These are phyloP conservation scores for Mucor indicus DNA, from an alignment of 371 early-diverging fungal species.

Conservation along the genomic window DNA sequence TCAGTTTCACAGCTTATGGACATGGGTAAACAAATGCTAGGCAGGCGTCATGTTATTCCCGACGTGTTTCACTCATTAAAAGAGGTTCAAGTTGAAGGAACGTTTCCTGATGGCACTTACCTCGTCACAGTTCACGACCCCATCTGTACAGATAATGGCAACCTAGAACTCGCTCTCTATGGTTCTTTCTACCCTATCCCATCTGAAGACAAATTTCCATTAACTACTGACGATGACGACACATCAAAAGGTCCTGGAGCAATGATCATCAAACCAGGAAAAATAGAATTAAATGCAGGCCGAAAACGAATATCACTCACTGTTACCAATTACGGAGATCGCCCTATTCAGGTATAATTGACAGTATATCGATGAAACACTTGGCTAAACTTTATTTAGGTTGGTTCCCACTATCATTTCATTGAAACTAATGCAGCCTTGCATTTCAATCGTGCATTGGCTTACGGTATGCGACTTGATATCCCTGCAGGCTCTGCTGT, in stretches of 20 bases:
- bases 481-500: conserved; percentile 82
- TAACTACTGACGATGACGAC: conserved; percentile 35
- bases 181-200: conserved; percentile 85
- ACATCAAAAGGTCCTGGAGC: conserved; percentile 59
- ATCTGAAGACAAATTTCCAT: conserved; percentile 51
- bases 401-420: conserved; percentile 94
- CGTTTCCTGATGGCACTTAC: conserved; percentile 89
- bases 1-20: conserved; percentile 88
- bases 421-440: conserved; percentile 83
- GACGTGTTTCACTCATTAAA: conserved; percentile 67
- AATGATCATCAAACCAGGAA: conserved; percentile 58
- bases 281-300: conserved; percentile 69
- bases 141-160: conserved; percentile 76
- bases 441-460: conserved; percentile 74
- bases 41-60: conserved; percentile 79
- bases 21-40: conserved; percentile 83
- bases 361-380: not conserved
- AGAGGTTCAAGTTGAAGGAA: conserved; percentile 89
- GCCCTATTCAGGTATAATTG: conserved; percentile 71
- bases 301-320: conserved; percentile 62
- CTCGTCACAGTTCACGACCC: conserved; percentile 90
- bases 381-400: conserved; percentile 12
- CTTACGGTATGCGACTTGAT: conserved; percentile 86
- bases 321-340: conserved; percentile 89
- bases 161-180: conserved; percentile 79